phyloP scores from a whole-genome alignment of 2,329 filamentous ascomycete species.

The Pleurostoma richardsiae region DNA sequence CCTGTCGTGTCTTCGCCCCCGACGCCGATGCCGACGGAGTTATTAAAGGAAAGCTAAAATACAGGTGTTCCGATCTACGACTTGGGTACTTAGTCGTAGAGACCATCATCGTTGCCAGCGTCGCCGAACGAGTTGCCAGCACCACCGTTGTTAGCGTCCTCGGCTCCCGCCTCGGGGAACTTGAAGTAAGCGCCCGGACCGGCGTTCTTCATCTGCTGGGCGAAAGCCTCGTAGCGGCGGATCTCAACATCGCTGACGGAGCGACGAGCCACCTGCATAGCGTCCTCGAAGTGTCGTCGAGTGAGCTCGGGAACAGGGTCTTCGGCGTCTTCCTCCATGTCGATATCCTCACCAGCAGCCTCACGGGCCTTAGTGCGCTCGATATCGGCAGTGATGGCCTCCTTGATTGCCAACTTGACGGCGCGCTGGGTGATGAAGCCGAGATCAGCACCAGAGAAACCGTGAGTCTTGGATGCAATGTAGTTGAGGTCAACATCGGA shows the following conservation, averaged over 20 bases:
- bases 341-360: constrained; percentile 72
- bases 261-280: constrained; percentile 89
- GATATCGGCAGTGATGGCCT: constrained; percentile 85
- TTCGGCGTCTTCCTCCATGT: constrained; percentile 81
- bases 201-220: constrained; percentile 98
- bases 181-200: constrained; percentile 97
- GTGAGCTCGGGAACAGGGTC: constrained; percentile 95
- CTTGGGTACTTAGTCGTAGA: constrained; percentile 72
- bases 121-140: constrained; percentile 69
- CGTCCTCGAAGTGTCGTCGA: constrained; percentile 96
- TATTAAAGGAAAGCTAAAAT: constrained; percentile 35
- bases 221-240: constrained; percentile 95
- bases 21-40: too few relatives aligned
- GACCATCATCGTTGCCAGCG: constrained; percentile 89
- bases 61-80: constrained; percentile 26
- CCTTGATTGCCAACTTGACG: constrained; percentile 99
- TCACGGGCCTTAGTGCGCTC: constrained; percentile 86
- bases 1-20: not conserved
- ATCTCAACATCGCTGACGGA: constrained; percentile 98
- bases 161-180: constrained; percentile 70
- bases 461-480: constrained; percentile 96
- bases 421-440: constrained; percentile 98
- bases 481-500: constrained; percentile 80
- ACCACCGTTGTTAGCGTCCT: constrained; percentile 64
- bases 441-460: constrained; percentile 98